These are phyloP conservation scores for Solanum ossicruentum DNA, from an alignment of 257 asterid genomes.

Conservation along the genomic window DNA sequence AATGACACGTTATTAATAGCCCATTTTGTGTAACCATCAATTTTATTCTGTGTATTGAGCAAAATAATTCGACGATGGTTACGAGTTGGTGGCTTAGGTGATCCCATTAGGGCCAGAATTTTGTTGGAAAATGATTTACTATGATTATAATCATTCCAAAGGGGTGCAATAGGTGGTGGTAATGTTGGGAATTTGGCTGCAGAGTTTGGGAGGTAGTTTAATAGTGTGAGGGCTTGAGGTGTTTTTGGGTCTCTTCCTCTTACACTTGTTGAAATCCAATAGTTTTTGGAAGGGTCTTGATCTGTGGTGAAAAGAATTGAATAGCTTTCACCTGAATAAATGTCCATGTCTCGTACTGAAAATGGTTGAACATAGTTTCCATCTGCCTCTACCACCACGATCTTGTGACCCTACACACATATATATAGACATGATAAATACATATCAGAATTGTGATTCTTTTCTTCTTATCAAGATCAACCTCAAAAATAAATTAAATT, in stretches of 20 bases:
- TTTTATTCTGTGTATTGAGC: slow-evolving; percentile 59
- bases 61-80: slow-evolving; percentile 29
- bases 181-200: slow-evolving; percentile 30
- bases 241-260: slow-evolving; percentile 70
- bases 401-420: slow-evolving; percentile 44
- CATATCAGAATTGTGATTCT: background rate
- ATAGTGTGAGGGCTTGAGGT: slow-evolving; percentile 52
- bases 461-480: no score
- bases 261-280: slow-evolving; percentile 51
- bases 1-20: slow-evolving; percentile 67
- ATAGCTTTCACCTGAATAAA: slow-evolving; percentile 83
- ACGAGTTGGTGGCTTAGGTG: slow-evolving; percentile 27
- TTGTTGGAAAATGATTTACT: slow-evolving; percentile 43
- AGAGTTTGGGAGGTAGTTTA: slow-evolving; percentile 40
- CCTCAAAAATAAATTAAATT: no score
- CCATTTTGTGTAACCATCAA: slow-evolving; percentile 62
- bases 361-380: slow-evolving; percentile 71
- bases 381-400: slow-evolving; percentile 72
- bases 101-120: slow-evolving; percentile 27
- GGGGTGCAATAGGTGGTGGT: slow-evolving; percentile 46
- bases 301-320: slow-evolving; percentile 55
- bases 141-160: slow-evolving; percentile 49
- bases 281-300: slow-evolving; percentile 44
- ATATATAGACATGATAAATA: background rate
- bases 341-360: slow-evolving; percentile 47